Evolutionary conservation across 371 early-diverging fungal genomes (phyloP).

Genomic region (Haplosporangium sp.): DNA sequence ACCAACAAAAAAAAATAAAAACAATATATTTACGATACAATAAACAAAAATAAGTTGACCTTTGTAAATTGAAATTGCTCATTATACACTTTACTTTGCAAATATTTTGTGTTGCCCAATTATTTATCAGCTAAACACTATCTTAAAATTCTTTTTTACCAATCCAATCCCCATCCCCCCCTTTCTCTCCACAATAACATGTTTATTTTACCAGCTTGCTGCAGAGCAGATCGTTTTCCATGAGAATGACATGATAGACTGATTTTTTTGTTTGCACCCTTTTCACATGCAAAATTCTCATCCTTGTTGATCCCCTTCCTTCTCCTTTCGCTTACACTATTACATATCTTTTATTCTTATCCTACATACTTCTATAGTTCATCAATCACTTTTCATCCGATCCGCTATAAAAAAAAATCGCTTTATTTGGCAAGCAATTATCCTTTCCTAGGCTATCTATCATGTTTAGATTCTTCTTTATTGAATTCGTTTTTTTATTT

Average conservation of each 20-base stretch:
- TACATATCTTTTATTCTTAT: too few relatives aligned
- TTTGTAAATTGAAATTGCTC: constrained; percentile 7
- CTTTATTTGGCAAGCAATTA: constrained; percentile 32
- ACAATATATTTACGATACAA: background rate
- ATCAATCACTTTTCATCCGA: background rate
- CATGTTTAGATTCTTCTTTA: too few relatives aligned
- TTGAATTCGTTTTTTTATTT: background rate
- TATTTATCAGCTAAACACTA: background rate
- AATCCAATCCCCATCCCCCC: background rate
- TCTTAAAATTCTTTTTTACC: too few relatives aligned
- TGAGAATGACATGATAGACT: background rate
- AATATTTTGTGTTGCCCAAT: background rate
- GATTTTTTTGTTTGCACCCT: background rate
- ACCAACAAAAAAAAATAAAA: background rate
- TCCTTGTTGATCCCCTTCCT: constrained; percentile 9
- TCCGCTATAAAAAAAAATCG: background rate
- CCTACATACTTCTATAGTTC: too few relatives aligned
- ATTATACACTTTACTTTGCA: background rate
- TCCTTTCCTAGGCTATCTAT: background rate
- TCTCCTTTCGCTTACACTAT: too few relatives aligned
- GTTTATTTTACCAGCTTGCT: background rate
- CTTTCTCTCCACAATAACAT: constrained; percentile 5
- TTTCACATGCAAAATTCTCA: constrained; percentile 29
- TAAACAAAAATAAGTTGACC: background rate
- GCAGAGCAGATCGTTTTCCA: background rate